These are phyloP conservation scores for Vaccinium darrowii DNA, from an alignment of 148 eudicot species.

Conservation along the genomic window DNA sequence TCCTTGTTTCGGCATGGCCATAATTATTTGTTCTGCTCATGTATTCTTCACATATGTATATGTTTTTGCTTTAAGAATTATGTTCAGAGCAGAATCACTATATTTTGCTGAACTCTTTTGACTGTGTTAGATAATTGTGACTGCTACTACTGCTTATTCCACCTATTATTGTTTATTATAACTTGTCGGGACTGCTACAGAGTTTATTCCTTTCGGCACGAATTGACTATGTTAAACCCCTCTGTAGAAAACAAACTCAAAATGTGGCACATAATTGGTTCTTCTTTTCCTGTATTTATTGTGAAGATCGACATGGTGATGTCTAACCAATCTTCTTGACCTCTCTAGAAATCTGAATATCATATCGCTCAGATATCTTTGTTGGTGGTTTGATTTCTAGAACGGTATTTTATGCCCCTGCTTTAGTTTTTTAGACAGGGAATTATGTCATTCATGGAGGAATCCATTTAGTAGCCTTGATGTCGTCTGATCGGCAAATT, in stretches of 20 bases:
- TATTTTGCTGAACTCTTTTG: neutral
- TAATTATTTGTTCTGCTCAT: slow-evolving; percentile 3
- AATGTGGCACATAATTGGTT: neutral
- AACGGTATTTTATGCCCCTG: neutral
- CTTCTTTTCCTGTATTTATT: neutral
- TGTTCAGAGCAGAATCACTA: neutral
- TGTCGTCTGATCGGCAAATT: neutral
- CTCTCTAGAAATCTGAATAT: neutral
- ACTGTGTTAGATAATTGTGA: neutral
- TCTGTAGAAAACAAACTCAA: neutral
- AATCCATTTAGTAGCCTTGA: neutral
- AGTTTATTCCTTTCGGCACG: neutral
- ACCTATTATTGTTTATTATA: neutral
- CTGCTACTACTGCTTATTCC: neutral
- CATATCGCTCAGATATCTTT: neutral
- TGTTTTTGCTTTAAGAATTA: neutral
- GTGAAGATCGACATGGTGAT: neutral
- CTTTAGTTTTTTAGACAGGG: neutral
- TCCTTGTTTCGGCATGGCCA: neutral
- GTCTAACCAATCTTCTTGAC: neutral
- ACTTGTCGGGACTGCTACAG: neutral
- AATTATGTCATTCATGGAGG: neutral
- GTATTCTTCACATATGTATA: neutral
- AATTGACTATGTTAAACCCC: neutral
- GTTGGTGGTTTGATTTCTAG: neutral